These are phyloP conservation scores for Euphorbia corollata DNA, from an alignment of 441 rosid genomes.

Conservation along the genomic window DNA sequence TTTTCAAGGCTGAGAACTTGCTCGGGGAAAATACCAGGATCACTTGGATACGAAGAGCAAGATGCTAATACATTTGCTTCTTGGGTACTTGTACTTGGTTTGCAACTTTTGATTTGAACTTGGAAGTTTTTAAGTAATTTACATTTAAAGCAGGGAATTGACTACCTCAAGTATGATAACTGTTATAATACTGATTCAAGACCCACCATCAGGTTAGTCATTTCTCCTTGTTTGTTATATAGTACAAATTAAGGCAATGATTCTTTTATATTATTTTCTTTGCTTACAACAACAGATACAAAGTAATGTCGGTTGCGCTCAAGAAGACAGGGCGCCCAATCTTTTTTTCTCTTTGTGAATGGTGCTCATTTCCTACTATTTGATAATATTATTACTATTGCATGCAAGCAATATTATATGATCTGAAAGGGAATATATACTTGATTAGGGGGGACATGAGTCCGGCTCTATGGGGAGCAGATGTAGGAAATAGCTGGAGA, in stretches of 20 bases:
- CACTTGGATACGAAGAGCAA: conserved; percentile 36
- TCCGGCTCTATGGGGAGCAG: conserved; percentile 42
- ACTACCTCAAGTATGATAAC: conserved; percentile 46
- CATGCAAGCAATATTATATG: too few relatives aligned
- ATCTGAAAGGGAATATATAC: not conserved
- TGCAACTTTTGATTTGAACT: too few relatives aligned
- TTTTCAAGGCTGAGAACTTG: conserved; percentile 20
- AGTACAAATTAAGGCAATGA: not conserved
- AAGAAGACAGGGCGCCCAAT: conserved; percentile 14
- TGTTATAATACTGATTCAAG: conserved; percentile 29
- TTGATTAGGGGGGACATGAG: conserved; percentile 35
- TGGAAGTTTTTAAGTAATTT: not conserved
- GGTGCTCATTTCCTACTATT: not conserved
- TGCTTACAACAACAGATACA: conserved; percentile 9
- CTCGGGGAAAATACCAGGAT: conserved; percentile 30
- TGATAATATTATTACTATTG: too few relatives aligned
- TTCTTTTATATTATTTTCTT: not conserved
- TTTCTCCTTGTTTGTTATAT: not conserved
- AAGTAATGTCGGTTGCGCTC: conserved; percentile 12
- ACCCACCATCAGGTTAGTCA: conserved; percentile 31
- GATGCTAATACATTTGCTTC: conserved; percentile 36
- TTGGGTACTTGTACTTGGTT: not conserved
- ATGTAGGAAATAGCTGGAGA: conserved; percentile 43
- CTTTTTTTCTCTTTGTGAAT: conserved; percentile 21
- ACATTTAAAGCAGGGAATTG: conserved; percentile 30